Conservation (phyloP, 345 rosid genomes). For the Pelargonium nanum region DNA sequence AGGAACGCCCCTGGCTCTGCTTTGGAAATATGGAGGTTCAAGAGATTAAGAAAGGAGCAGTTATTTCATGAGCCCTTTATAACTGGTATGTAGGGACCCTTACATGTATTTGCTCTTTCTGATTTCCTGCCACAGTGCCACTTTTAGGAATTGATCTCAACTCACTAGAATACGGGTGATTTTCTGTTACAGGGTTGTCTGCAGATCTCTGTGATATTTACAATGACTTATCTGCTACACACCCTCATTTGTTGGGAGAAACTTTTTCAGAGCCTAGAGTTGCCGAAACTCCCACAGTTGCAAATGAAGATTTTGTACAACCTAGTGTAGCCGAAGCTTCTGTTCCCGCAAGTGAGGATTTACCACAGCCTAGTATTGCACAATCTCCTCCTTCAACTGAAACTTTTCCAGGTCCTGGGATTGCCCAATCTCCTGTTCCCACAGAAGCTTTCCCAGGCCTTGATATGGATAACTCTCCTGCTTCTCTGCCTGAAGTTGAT, state of each 20-base stretch:
- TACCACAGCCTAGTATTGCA: slow-evolving; percentile 9
- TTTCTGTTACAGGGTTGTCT: slow-evolving; percentile 35
- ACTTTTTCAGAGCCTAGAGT: slow-evolving; percentile 19
- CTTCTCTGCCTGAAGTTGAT: slow-evolving; percentile 4
- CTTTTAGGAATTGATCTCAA: slow-evolving; percentile 7
- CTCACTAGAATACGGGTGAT: slow-evolving; percentile 2
- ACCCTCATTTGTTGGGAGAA: slow-evolving; percentile 30
- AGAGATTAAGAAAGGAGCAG: slow-evolving; percentile 42
- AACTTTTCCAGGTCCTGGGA: not conserved
- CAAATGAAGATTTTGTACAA: slow-evolving; percentile 25
- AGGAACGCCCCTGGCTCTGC: slow-evolving; percentile 31
- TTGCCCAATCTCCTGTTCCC: not conserved
- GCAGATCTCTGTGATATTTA: slow-evolving; percentile 31
- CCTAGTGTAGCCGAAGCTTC: slow-evolving; percentile 15
- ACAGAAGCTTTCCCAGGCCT: slow-evolving; percentile 4
- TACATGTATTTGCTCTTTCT: slow-evolving; percentile 5
- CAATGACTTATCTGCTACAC: slow-evolving; percentile 4
- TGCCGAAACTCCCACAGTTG: not conserved
- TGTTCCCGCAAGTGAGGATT: slow-evolving; percentile 15
- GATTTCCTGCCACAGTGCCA: slow-evolving; percentile 6
- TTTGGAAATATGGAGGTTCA: slow-evolving; percentile 53
- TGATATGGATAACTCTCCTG: slow-evolving; percentile 6
- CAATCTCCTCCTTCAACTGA: slow-evolving; percentile 11
- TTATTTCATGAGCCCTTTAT: slow-evolving; percentile 40
- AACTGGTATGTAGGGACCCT: slow-evolving; percentile 37